Conservation (phyloP, 2,329 filamentous ascomycete species). For the Blastomyces emzantsi region DNA sequence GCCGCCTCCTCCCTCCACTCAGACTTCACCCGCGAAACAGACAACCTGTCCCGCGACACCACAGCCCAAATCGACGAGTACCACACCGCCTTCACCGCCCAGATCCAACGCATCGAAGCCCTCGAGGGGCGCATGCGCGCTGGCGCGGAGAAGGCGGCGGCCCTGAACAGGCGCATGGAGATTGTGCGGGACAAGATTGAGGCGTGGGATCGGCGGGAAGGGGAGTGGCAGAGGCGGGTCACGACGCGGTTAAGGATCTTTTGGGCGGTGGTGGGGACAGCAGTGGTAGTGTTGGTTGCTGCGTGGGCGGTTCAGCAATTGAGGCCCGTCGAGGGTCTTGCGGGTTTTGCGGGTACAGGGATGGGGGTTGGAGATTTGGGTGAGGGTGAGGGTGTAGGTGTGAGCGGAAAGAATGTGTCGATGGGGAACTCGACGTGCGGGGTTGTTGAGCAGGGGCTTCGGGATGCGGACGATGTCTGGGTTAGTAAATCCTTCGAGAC, state of each 20-base stretch:
- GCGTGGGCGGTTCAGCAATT: conserved; percentile 2
- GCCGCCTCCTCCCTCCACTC: conserved; percentile 30
- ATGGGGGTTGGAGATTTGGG: background rate
- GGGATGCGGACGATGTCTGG: background rate
- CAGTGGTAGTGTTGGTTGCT: conserved; percentile 12
- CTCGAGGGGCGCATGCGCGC: conserved; percentile 34
- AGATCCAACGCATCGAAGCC: conserved; percentile 28
- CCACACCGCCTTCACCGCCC: conserved; percentile 28
- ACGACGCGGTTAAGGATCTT: conserved; percentile 33
- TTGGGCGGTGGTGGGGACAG: conserved; percentile 25
- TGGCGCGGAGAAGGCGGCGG: conserved; percentile 28
- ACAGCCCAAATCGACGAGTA: conserved; percentile 31
- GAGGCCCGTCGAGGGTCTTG: background rate
- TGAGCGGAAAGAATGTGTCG: background rate
- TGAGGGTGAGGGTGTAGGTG: background rate
- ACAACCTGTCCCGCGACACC: conserved; percentile 30
- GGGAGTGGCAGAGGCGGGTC: conserved; percentile 34
- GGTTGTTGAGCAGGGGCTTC: background rate
- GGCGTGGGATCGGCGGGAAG: conserved; percentile 36
- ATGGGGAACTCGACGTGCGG: background rate
- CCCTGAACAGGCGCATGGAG: conserved; percentile 33
- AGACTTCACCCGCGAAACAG: conserved; percentile 32
- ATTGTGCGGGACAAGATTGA: conserved; percentile 33
- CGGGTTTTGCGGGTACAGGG: background rate
- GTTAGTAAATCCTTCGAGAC: background rate